Evolutionary conservation across 2,329 filamentous ascomycete genomes (phyloP), one percentile per base, ranked within the genome.

Genomic region (Aspergillus puulaauensis): DNA sequence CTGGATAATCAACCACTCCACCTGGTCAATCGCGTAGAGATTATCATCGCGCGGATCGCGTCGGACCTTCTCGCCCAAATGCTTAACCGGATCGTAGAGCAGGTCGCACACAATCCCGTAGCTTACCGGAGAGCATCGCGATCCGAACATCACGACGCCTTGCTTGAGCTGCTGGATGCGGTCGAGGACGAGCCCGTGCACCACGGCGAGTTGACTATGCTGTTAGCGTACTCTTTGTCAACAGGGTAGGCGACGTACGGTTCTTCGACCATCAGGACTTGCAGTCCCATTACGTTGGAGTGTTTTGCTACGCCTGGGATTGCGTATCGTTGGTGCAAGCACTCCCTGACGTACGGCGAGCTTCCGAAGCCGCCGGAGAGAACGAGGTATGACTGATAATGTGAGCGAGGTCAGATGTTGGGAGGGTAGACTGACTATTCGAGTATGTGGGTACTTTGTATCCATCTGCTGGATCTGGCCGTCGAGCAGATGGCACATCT

Each of bases 1-100:
- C 68, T 72, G 65, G 31, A 65, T 58, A 12, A 75, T 65, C 39
- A 75, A 61, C 73, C 73, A 75, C 46, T 74, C 68, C 9, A 76
- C 67, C 58, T 74, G 71, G 21, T 72, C 61, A 6, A 68, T 46
- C 1, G 69, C 73, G 48, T 68, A 75, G 31, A 61, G 67, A 19
- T 65, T 66, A 33, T 70, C 68, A 55, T 75, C 73, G 12, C 69
- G 64, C 17, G 65, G 61, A 60, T 75, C 73, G 12, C 61, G 59
- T 4, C 64, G 59, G 2, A 72, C 61, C 0, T 56, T 61, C 47
- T 73, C 57, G 7, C 69, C 68, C 0, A 66, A 15, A 46, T 75
- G 73, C 17, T 61, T 65, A 7, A 58, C 58, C 2, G 66, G 64
- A 43, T 74, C 61, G 49, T 74, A 75, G 11, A 64, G 45, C 27